A percentile compares a stretch with the other conserved stretches of the same genome.
Conservation (phyloP, 2,329 filamentous ascomycete species). For the Cladosporium sphaerospermum region DNA sequence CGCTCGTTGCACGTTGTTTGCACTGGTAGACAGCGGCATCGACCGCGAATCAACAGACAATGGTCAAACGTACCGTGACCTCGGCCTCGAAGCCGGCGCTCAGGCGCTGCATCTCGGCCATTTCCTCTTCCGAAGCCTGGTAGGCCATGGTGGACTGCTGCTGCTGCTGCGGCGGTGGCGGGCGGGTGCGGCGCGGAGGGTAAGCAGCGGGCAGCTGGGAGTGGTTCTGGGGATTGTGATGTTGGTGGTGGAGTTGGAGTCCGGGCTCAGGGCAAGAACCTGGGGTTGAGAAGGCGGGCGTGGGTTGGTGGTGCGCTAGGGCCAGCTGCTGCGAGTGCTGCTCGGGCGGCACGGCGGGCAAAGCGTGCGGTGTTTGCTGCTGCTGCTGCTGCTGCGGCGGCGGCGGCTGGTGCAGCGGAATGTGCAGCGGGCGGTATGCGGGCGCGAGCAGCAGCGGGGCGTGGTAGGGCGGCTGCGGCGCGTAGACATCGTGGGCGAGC, state of each 20-base stretch:
- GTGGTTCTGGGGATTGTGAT: constrained; percentile 11
- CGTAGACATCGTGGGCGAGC: constrained; percentile 17
- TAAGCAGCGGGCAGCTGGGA: constrained; percentile 10
- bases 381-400: background rate
- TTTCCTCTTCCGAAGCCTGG: constrained; percentile 44
- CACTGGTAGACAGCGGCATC: background rate
- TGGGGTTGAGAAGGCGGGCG: constrained; percentile 4
- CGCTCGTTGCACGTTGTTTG: background rate
- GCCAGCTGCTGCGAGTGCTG: constrained; percentile 7
- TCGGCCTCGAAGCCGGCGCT: constrained; percentile 56
- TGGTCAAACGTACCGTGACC: constrained; percentile 39
- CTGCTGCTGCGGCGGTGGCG: constrained; percentile 13
- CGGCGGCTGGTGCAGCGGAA: constrained; percentile 34
- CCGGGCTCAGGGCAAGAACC: constrained; percentile 2
- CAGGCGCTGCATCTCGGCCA: constrained; percentile 56
- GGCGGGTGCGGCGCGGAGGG: background rate
- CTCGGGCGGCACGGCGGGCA: background rate
- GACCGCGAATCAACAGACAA: constrained; percentile 13
- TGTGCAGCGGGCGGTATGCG: constrained; percentile 33
- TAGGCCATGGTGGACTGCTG: constrained; percentile 32
- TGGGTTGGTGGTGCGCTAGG: constrained; percentile 10
- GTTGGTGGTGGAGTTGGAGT: constrained; percentile 15
- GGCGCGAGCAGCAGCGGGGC: constrained; percentile 31
- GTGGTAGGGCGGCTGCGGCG: constrained; percentile 22
- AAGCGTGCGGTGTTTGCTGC: constrained; percentile 20